phyloP scores from a whole-genome alignment of 2,329 filamentous ascomycete species.

The Thielaviopsis euricoi region DNA sequence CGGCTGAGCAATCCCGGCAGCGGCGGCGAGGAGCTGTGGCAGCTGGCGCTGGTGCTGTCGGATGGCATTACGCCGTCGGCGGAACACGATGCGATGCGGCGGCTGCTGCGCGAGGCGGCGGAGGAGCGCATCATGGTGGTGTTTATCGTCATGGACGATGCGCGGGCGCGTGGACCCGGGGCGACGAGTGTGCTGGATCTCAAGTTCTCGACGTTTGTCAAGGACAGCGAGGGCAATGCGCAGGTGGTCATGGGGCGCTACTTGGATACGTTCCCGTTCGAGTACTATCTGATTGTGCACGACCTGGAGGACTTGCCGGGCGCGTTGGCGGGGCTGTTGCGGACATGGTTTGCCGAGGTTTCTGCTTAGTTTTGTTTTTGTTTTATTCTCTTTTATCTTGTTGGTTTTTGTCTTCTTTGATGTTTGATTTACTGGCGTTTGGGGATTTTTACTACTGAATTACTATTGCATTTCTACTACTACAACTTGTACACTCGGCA shows the following conservation, averaged over 20 bases:
- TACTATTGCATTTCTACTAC: no score
- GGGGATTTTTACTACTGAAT: neutral
- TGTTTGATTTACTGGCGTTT: neutral
- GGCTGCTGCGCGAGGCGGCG: slow-evolving; percentile 70
- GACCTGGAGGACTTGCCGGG: slow-evolving; percentile 81
- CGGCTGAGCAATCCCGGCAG: slow-evolving; percentile 34
- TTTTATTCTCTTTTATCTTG: neutral
- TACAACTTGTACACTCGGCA: no score
- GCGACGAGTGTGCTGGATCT: slow-evolving; percentile 64
- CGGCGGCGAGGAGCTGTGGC: slow-evolving; percentile 63
- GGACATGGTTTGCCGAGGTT: slow-evolving; percentile 85
- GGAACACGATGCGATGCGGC: slow-evolving; percentile 66
- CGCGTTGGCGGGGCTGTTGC: slow-evolving; percentile 71
- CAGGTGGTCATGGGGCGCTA: slow-evolving; percentile 76
- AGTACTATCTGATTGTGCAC: slow-evolving; percentile 89
- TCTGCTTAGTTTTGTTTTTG: slow-evolving; percentile 21
- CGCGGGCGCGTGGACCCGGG: slow-evolving; percentile 11
- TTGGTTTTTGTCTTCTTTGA: neutral
- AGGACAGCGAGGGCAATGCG: slow-evolving; percentile 41
- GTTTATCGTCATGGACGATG: slow-evolving; percentile 84
- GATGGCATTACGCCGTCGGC: slow-evolving; percentile 76
- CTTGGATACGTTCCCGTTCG: slow-evolving; percentile 89
- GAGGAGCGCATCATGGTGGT: slow-evolving; percentile 96
- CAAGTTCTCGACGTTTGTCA: slow-evolving; percentile 69
- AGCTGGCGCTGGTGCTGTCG: slow-evolving; percentile 80